Evolutionary conservation across 2,329 filamentous ascomycete species (phyloP).

Genomic region (Penicillium rolfsii): DNA sequence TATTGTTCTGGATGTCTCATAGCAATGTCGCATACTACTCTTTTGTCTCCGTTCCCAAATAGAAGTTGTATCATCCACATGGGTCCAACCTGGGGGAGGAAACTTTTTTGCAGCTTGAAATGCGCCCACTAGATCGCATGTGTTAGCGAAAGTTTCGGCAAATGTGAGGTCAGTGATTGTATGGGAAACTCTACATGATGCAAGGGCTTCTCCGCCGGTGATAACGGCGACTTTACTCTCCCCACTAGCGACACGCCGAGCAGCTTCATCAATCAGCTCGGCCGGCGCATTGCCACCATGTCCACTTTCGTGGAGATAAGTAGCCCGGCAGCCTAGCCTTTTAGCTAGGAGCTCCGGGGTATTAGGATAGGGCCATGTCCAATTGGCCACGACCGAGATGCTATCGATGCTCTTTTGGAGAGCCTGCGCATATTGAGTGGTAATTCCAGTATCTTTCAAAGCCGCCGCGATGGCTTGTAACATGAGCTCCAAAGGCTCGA

Average conservation of each 20-base stretch:
- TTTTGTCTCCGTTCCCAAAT: slow-evolving; percentile 3
- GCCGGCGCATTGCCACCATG: slow-evolving; percentile 68
- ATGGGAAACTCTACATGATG: slow-evolving; percentile 48
- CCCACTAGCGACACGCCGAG: slow-evolving; percentile 58
- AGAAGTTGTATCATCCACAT: slow-evolving; percentile 16
- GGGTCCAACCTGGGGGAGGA: slow-evolving; percentile 64
- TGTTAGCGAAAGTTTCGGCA: neutral
- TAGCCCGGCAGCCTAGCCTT: slow-evolving; percentile 53
- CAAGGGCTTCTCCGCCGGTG: slow-evolving; percentile 67
- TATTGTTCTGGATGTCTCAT: neutral
- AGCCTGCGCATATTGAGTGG: slow-evolving; percentile 28
- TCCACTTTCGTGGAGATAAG: slow-evolving; percentile 56
- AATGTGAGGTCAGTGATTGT: neutral
- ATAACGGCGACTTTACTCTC: slow-evolving; percentile 62
- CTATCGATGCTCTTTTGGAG: slow-evolving; percentile 59
- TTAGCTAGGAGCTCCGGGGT: slow-evolving; percentile 58
- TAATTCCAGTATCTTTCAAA: slow-evolving; percentile 53
- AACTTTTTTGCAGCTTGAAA: slow-evolving; percentile 57
- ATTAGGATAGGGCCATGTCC: slow-evolving; percentile 49
- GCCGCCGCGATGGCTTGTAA: slow-evolving; percentile 58
- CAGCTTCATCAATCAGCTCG: slow-evolving; percentile 65
- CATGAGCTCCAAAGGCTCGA: slow-evolving; percentile 64
- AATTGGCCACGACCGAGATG: slow-evolving; percentile 63
- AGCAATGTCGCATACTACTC: neutral
- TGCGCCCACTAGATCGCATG: slow-evolving; percentile 49